These are phyloP conservation scores for Hypoxylon lienhwacheense DNA, from an alignment of 495 filamentous ascomycete species.

Conservation along the genomic window DNA sequence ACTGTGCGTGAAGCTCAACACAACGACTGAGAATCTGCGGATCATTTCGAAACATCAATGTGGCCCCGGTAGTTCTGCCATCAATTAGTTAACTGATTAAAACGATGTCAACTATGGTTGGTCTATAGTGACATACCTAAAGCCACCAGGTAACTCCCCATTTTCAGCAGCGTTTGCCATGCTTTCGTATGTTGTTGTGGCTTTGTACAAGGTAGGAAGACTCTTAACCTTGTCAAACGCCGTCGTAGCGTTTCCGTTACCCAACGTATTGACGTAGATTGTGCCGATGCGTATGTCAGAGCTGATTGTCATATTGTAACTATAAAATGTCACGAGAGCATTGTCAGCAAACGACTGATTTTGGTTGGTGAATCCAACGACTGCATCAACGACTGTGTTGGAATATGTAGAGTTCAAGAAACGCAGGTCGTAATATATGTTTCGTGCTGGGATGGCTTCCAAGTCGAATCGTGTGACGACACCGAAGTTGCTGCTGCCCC, in stretches of 20 bases:
- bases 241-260: constrained; percentile 17
- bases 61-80: constrained; percentile 7
- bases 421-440: constrained; percentile 35
- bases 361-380: constrained; percentile 38
- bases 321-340: constrained; percentile 22
- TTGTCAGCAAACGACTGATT: constrained; percentile 30
- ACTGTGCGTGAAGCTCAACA: constrained; percentile 15
- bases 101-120: background rate
- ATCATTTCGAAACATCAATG: constrained; percentile 28
- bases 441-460: constrained; percentile 31
- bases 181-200: background rate
- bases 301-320: background rate
- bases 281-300: constrained; percentile 11
- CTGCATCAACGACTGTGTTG: constrained; percentile 25
- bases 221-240: constrained; percentile 19
- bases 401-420: constrained; percentile 11
- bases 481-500: constrained; percentile 58
- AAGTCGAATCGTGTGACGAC: constrained; percentile 59
- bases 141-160: constrained; percentile 18
- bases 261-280: constrained; percentile 28
- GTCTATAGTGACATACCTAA: background rate
- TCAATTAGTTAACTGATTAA: background rate
- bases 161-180: constrained; percentile 28
- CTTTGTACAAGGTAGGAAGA: constrained; percentile 10
- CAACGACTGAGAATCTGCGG: constrained; percentile 15